Conservation (phyloP, 1,139 yeast genomes). For the Magnusiomyces tetraspermus region DNA sequence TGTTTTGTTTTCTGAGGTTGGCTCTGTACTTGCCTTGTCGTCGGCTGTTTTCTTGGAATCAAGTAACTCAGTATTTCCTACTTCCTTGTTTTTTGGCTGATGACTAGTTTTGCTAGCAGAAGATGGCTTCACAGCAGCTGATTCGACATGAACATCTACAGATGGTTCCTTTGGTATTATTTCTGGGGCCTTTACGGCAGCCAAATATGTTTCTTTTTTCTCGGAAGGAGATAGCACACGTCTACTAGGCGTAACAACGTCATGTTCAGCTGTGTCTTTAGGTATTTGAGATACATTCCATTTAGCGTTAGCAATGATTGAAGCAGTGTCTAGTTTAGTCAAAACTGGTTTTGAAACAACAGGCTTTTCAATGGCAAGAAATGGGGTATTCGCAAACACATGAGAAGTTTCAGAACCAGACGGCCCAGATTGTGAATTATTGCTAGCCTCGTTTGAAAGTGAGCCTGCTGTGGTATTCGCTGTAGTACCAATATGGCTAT, state of each 20-base stretch:
- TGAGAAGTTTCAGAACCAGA: neutral
- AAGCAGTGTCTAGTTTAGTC: neutral
- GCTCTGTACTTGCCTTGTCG: too few species aligned
- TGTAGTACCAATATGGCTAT: neutral
- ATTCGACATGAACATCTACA: neutral
- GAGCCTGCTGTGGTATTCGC: too few species aligned
- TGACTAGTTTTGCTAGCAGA: neutral
- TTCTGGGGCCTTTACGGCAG: conserved; percentile 6
- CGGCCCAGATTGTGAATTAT: conserved; percentile 5
- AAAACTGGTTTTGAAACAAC: neutral
- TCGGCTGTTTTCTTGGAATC: neutral
- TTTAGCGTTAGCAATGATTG: conserved; percentile 7
- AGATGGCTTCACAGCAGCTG: neutral
- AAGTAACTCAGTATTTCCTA: neutral
- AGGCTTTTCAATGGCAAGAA: neutral
- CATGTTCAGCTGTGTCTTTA: neutral
- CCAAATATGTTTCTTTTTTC: neutral
- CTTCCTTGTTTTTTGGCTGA: neutral
- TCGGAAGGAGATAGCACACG: neutral
- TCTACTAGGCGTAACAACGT: neutral
- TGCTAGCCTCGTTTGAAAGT: too few species aligned
- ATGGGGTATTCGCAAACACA: neutral
- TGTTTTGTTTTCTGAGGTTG: too few species aligned
- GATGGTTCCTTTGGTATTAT: neutral
- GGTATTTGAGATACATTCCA: neutral